Base-by-base conservation (phyloP, 2,329 filamentous ascomycete genomes). In the Nannizziopsis arthrosporioides region DNA sequence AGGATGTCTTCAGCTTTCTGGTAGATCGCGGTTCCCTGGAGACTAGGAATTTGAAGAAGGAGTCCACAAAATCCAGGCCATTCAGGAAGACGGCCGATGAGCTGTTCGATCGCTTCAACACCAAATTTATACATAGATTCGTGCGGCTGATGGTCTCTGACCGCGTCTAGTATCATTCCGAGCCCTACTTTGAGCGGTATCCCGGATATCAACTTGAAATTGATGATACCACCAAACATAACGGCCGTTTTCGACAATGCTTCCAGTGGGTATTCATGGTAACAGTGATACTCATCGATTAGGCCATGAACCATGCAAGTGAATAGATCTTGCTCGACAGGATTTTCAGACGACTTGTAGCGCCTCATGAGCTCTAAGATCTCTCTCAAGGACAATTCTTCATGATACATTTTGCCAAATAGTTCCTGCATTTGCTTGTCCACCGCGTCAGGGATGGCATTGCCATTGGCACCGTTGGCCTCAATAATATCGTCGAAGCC, bases 111-210 rank as follows among this genome's bases (percentile, higher is more conserved):
- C 12, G 92, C 92, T 63, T 98, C 92, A 10, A 98, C 75, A 9
- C 93, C 92, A 62, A 98, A 98, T 59, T 95, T 94, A 72, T 92
- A 96, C 92, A 98, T 96, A 1, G 86, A 81, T 52, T 89, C 81
- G 30, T 93, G 84, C 0, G 84, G 80, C 30, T 76, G 71, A 59
- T 92, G 86, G 54, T 94, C 88, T 54, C 86, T 78, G 18, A 98
- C 88, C 10, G 92, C 87, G 64, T 98, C 89, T n/a, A 96, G 73
- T 54, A 98, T 94, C 87, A 98, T 95, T 12, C 85, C 88, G 12
- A 96, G 73, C n/a, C 86, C 92, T 49, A 94, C 88, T 61, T 94
- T 88, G 31, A 96, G 78, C 2, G 92, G 87, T 14, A 98, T 78
- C 37, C 88, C 84, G 5, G 88, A 87, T 44, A 98, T 84, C 5